Percentiles rank a stretch among this genome's conserved stretches.
These are phyloP conservation scores for Botrytis pseudocinerea DNA, from an alignment of 2,329 filamentous ascomycete species.

Conservation along the genomic window DNA sequence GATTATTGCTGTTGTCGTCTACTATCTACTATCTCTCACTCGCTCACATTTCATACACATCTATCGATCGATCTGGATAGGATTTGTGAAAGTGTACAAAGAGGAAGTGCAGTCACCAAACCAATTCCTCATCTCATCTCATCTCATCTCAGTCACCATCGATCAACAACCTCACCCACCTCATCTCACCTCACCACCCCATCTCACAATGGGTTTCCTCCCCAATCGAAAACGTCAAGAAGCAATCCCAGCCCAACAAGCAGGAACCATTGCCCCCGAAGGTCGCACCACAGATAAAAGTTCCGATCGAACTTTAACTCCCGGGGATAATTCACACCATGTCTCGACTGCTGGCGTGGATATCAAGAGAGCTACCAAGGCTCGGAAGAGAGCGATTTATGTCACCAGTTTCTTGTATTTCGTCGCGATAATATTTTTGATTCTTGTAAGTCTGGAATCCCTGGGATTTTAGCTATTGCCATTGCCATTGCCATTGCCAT, in stretches of 20 bases:
- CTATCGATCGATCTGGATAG: background rate
- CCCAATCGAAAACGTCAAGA: constrained; percentile 28
- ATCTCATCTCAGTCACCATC: background rate
- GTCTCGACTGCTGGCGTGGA: constrained; percentile 34
- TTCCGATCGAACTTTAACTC: constrained; percentile 35
- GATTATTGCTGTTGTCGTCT: background rate
- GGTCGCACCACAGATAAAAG: constrained; percentile 4
- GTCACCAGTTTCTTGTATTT: constrained; percentile 70
- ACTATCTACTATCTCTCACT: no score
- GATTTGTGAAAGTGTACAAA: background rate
- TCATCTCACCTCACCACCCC: constrained; percentile 35
- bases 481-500: background rate
- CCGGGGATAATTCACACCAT: constrained; percentile 27
- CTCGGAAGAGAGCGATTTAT: constrained; percentile 56
- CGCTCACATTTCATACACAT: background rate
- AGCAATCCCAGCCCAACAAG: constrained; percentile 22
- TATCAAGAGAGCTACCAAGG: constrained; percentile 51
- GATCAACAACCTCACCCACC: background rate
- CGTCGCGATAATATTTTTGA: constrained; percentile 72
- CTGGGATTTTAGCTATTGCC: background rate
- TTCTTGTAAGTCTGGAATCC: constrained; percentile 57
- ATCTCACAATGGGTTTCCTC: constrained; percentile 37
- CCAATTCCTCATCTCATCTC: background rate
- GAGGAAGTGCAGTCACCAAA: background rate
- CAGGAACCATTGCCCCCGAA: constrained; percentile 25